Base-by-base conservation (phyloP, 768 basidiomycete species). In the Macrocybe gigantea region DNA sequence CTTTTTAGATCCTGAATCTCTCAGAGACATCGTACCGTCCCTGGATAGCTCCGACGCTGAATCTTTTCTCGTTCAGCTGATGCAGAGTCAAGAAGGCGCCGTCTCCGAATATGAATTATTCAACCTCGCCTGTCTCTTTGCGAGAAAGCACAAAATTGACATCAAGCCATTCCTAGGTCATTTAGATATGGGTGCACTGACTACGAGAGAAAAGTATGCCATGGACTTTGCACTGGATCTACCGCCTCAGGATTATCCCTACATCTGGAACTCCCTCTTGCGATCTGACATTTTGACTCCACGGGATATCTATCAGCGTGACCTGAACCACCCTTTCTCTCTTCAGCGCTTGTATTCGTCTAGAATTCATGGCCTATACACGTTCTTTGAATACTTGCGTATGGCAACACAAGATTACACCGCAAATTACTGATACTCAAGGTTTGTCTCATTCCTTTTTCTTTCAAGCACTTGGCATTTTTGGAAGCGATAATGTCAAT, bases 341-440 rank as follows among this genome's bases (percentile, higher is more conserved):
- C 64, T 85, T 38, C 82, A 85, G 48, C 72, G 78, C 6, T 60
- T 85, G 5, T 86, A 83, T 57, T 77, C 78, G 0, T 84, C 83
- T 0, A 68, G 60, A 10, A 58, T 62, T 14, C 74, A 78, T 45
- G 75, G 82, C 0, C 62, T 79, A 2, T 58, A 67, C 1, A 74
- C 79, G 0, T 86, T 84, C 53, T 86, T 83, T 54, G 75, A 79
- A 41, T 84, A 81, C 56, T 64, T 86, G 5, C 69, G 65, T 10
- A 73, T 75, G 54, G 78, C 79, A 10, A 70, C 72, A 7, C 73
- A 79, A 44, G 74, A 82, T 33, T 85, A 77, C 53, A 77, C 73
- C 64, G 82, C 32, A 81, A 82, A 49, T 47, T 86, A 6, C 60
- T 86, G 0, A 63, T 85, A 6, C 47, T 85, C 22, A 75, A 82